Percentiles rank a stretch among this genome's conserved stretches.
Conservation (phyloP, 306 rosid genomes). For the Cicer yamashitae region DNA sequence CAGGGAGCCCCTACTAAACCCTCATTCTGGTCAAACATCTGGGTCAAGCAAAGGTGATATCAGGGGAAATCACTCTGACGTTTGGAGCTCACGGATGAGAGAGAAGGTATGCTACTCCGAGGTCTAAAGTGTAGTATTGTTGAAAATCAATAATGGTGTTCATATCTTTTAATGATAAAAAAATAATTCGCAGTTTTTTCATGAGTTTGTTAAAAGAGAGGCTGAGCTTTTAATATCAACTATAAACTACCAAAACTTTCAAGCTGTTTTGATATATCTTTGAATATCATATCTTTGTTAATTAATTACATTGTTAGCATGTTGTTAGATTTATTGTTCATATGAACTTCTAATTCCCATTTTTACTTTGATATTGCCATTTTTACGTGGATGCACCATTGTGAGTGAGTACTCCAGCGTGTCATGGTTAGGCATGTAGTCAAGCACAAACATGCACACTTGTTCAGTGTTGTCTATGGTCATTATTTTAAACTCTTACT, state of each 20-base stretch:
- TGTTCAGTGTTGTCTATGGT: constrained; percentile 7
- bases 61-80: constrained; percentile 62
- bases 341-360: background rate
- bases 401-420: background rate
- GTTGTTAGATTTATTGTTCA: constrained; percentile 5
- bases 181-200: constrained; percentile 13
- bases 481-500: constrained; percentile 14
- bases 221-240: constrained; percentile 30
- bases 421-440: constrained; percentile 14
- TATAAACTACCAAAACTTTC: constrained; percentile 3
- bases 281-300: constrained; percentile 4
- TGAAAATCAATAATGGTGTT: background rate
- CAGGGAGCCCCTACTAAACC: constrained; percentile 72
- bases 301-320: constrained; percentile 4
- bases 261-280: constrained; percentile 21
- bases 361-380: background rate
- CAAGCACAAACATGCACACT: constrained; percentile 3
- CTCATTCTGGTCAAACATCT: constrained; percentile 67
- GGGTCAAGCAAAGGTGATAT: constrained; percentile 60
- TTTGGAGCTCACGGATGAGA: constrained; percentile 87
- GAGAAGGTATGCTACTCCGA: constrained; percentile 71
- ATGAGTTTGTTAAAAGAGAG: constrained; percentile 13
- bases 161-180: constrained; percentile 10
- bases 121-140: constrained; percentile 28
- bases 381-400: constrained; percentile 23